Evolutionary conservation across 192 early-diverging fungal genomes (phyloP), one percentile per base, ranked within the genome.

Genomic region (Coemansia sp.): DNA sequence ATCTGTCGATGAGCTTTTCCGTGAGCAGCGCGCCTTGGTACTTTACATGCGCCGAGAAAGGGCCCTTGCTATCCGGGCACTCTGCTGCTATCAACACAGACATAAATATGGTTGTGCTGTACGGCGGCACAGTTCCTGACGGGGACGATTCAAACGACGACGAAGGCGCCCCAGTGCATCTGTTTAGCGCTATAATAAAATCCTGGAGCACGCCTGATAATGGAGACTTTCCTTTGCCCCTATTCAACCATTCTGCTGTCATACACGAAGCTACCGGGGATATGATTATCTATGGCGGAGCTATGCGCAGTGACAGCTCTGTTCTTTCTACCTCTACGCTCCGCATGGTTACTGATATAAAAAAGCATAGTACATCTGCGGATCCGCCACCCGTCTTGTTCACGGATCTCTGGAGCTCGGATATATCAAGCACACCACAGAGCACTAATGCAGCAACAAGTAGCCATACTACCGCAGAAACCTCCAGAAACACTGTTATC

Each of bases 91-190:
- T 76, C 41, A 81, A 76, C 60, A 41, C 32, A 11, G 54, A 61
- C n/a, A 69, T 76, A 32, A 81, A 81, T 57, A 81, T 81, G 73
- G 51, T 72, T 18, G 49, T 76, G 41, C 47, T 76, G 13, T 81
- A 70, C 41, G 78, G 78, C 19, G 78, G 78, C 15, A 52, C 66
- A 9, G 64, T 67, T 7, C 78, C 78, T 0, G 70, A 52, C 52
- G 51, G 57, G 9, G n/a, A 68, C 36, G 18, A 39, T 48, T 41
- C 66, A 9, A 54, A 43, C 39, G 16, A 42, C 2, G 9, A 18
- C 12, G n/a, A 41, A 12, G 36, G 8, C 37, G 68, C 46, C 52
- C 46, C 73, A 18, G 42, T 76, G 49, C 64, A 68, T 16, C 45
- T 81, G 61, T 81, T 73, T 49, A 81, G 78, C 56, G 68, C 78